Evolutionary conservation across 495 filamentous ascomycete species (phyloP).

Genomic region (Astrothelium macrocarpum): DNA sequence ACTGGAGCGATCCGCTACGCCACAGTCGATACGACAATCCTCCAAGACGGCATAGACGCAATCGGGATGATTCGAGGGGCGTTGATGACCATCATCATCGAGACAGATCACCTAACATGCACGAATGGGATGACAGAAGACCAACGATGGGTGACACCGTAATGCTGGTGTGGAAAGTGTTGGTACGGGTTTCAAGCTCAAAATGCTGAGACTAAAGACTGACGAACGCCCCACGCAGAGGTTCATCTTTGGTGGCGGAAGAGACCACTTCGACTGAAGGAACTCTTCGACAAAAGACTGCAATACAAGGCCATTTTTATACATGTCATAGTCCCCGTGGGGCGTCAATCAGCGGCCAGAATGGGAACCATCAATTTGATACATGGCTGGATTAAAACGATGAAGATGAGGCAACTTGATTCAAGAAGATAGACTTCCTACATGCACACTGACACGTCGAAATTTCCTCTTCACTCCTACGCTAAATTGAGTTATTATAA

Average conservation of each 20-base stretch:
- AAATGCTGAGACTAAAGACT: not conserved
- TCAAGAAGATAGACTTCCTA: too few relatives aligned
- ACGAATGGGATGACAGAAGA: not conserved
- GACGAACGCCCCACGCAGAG: not conserved
- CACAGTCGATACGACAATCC: not conserved
- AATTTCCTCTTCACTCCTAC: too few relatives aligned
- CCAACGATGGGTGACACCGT: not conserved
- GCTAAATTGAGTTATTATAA: too few relatives aligned
- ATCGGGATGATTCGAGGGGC: not conserved
- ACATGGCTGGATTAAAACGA: too few relatives aligned
- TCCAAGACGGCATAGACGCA: not conserved
- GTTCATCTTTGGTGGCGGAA: not conserved
- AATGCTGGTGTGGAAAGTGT: not conserved
- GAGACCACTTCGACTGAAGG: not conserved
- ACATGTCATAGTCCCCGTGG: not conserved
- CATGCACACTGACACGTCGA: too few relatives aligned
- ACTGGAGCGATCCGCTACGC: not conserved
- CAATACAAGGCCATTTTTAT: not conserved
- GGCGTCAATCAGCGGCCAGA: too few relatives aligned
- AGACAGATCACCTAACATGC: not conserved
- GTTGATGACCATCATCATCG: not conserved
- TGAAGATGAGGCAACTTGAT: too few relatives aligned
- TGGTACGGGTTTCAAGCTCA: not conserved
- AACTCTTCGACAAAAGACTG: not conserved
- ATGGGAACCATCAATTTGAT: too few relatives aligned